Conservation (phyloP, 177 flowering plant genomes). For the Tripterygium wilfordii region DNA sequence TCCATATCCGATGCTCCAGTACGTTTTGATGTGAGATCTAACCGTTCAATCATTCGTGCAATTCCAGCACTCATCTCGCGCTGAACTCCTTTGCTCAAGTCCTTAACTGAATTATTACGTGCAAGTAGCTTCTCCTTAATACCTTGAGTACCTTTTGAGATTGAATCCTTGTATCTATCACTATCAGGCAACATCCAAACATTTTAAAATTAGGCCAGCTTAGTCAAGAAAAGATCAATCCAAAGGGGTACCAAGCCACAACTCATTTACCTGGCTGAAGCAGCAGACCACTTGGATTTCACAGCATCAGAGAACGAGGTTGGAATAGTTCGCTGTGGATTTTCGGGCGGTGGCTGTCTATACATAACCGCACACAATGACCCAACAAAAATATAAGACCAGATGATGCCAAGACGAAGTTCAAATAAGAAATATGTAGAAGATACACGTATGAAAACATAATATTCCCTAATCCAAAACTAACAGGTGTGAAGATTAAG, state of each 20-base stretch:
- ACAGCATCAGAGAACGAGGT: constrained; percentile 58
- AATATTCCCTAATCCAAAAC: no score
- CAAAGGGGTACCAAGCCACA: constrained; percentile 4
- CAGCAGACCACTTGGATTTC: constrained; percentile 61
- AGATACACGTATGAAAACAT: no score
- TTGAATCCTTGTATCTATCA: constrained; percentile 66
- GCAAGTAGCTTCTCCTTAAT: constrained; percentile 68
- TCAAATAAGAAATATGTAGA: neutral
- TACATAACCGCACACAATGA: constrained; percentile 16
- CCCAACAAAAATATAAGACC: neutral
- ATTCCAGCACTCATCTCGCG: constrained; percentile 67
- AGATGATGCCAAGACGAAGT: neutral
- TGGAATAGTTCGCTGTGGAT: constrained; percentile 32
- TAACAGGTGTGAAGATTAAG: no score
- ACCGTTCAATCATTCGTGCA: constrained; percentile 60
- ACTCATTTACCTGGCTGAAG: constrained; percentile 55
- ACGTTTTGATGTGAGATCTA: constrained; percentile 46
- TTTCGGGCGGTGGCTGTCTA: constrained; percentile 23
- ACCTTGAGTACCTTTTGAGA: constrained; percentile 57
- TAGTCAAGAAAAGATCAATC: neutral
- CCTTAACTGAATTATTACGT: constrained; percentile 62
- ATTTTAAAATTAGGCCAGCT: neutral
- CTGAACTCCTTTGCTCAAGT: constrained; percentile 70
- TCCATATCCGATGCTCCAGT: constrained; percentile 21
- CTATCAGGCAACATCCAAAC: neutral